Conservation (phyloP, 306 rosid species). For the Corylus americana region DNA sequence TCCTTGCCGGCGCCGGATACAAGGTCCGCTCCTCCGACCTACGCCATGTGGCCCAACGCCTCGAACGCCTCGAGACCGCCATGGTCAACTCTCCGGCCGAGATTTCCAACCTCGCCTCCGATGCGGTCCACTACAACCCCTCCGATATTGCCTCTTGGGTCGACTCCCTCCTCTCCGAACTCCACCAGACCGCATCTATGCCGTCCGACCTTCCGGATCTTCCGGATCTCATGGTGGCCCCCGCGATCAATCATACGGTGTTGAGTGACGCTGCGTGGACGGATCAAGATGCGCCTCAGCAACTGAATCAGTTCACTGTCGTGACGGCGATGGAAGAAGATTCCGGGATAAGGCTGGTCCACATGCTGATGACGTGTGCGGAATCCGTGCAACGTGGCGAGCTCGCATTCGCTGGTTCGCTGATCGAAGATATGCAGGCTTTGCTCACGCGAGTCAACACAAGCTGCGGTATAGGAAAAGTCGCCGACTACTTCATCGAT, state of each 20-base stretch:
- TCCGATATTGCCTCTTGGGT: conserved; percentile 77
- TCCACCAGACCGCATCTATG: conserved; percentile 40
- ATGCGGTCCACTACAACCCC: conserved; percentile 65
- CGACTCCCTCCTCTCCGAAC: conserved; percentile 73
- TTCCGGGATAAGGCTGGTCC: conserved; percentile 79
- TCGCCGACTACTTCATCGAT: conserved; percentile 81
- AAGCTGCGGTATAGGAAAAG: conserved; percentile 82
- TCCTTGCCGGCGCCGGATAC: conserved; percentile 73
- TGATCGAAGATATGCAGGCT: conserved; percentile 74
- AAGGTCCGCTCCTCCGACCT: conserved; percentile 75
- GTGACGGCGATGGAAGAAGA: conserved; percentile 72
- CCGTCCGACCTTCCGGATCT: conserved; percentile 54
- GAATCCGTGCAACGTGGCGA: conserved; percentile 76
- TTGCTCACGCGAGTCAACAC: conserved; percentile 58
- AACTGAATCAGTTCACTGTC: conserved; percentile 33
- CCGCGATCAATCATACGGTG: conserved; percentile 20
- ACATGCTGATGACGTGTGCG: conserved; percentile 80
- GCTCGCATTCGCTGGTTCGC: conserved; percentile 60
- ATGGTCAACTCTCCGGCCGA: conserved; percentile 62
- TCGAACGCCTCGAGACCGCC: conserved; percentile 62
- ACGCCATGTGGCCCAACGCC: conserved; percentile 64
- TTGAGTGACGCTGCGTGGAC: conserved; percentile 23
- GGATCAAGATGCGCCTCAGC: conserved; percentile 23
- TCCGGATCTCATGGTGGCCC: conserved; percentile 26
- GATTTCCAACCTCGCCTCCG: conserved; percentile 62